These are phyloP conservation scores for Phoma sp. DNA, from an alignment of 2,329 filamentous ascomycete genomes.

Conservation along the genomic window DNA sequence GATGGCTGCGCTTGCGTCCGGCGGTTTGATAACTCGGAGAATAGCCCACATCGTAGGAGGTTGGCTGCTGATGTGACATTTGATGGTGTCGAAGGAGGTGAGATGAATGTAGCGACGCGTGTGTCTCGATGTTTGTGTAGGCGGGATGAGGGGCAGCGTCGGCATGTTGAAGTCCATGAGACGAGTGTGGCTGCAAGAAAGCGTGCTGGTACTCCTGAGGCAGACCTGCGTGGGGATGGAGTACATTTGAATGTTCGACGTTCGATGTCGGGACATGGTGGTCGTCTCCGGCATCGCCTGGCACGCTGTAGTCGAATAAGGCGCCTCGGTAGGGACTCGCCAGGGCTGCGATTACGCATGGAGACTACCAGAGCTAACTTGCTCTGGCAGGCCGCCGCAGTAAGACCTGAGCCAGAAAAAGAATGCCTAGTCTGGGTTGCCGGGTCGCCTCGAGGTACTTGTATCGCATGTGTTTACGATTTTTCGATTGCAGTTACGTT, in stretches of 20 bases:
- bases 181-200: constrained; percentile 48
- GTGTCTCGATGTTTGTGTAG: constrained; percentile 51
- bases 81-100: constrained; percentile 45
- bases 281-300: constrained; percentile 54
- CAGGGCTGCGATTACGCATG: constrained; percentile 60
- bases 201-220: constrained; percentile 46
- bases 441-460: constrained; percentile 42
- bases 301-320: constrained; percentile 56
- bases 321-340: constrained; percentile 57
- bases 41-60: constrained; percentile 49
- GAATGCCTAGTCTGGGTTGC: constrained; percentile 46
- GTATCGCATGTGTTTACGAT: constrained; percentile 54
- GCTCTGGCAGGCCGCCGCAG: constrained; percentile 57
- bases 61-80: constrained; percentile 48
- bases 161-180: constrained; percentile 51
- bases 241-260: constrained; percentile 51
- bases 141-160: constrained; percentile 44
- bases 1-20: constrained; percentile 54
- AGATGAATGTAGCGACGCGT: constrained; percentile 46
- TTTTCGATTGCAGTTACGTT: constrained; percentile 50
- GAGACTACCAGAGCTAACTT: constrained; percentile 59
- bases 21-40: constrained; percentile 37
- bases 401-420: constrained; percentile 54
- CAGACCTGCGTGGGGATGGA: constrained; percentile 49
- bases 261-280: constrained; percentile 51